A percentile compares a stretch with the other conserved stretches of the same genome.
These are phyloP conservation scores for Hypoxylon cercidicola DNA, from an alignment of 495 filamentous ascomycete species.

Conservation along the genomic window DNA sequence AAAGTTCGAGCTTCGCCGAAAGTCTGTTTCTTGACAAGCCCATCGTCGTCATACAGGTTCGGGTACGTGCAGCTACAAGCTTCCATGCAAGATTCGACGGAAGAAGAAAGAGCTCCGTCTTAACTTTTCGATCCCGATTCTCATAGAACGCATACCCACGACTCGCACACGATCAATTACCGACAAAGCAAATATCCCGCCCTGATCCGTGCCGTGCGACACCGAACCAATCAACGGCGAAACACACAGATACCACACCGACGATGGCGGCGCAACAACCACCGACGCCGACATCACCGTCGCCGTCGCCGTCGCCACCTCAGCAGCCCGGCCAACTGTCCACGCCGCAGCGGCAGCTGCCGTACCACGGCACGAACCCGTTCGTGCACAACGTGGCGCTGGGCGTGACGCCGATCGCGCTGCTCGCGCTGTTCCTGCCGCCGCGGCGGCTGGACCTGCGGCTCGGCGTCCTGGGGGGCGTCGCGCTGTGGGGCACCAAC, in stretches of 20 bases:
- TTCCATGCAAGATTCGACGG: no score
- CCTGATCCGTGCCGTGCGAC: background rate
- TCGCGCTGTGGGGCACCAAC: constrained; percentile 72
- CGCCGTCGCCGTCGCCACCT: background rate
- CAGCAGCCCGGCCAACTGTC: background rate
- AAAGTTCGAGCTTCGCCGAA: constrained; percentile 13
- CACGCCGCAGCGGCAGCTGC: constrained; percentile 8
- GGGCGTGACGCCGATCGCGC: constrained; percentile 72
- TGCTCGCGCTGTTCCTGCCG: constrained; percentile 77
- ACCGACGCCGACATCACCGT: constrained; percentile 12
- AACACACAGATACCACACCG: background rate
- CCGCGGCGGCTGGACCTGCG: constrained; percentile 80
- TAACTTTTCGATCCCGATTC: background rate
- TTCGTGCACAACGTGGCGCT: constrained; percentile 70
- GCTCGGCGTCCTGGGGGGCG: constrained; percentile 68
- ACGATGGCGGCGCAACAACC: constrained; percentile 4
- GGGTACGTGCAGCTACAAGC: background rate
- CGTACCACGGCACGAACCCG: constrained; percentile 55
- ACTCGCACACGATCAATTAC: background rate
- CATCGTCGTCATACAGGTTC: no score
- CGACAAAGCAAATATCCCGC: background rate
- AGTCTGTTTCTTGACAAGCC: constrained; percentile 3
- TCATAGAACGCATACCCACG: background rate
- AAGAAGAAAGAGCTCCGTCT: no score
- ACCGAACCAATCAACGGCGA: background rate